A percentile compares a stretch with the other conserved stretches of the same genome.
These are phyloP conservation scores for Candida parachauliodes DNA, from an alignment of 805 yeast species.

Conservation along the genomic window DNA sequence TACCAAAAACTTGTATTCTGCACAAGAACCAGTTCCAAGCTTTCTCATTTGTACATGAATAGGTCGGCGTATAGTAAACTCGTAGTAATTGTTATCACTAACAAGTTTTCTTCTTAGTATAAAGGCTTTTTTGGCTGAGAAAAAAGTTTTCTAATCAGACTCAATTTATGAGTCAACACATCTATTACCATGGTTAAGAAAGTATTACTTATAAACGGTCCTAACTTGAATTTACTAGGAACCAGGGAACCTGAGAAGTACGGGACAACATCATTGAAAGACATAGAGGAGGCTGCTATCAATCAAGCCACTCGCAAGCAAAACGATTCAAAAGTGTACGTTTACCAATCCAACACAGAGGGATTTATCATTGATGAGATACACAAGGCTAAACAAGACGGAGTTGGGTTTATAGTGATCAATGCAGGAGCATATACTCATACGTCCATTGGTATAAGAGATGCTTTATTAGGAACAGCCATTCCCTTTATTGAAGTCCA, in stretches of 20 bases:
- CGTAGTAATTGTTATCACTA: too few species aligned
- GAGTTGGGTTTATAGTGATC: constrained; percentile 43
- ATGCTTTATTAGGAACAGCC: constrained; percentile 45
- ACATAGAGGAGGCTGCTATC: constrained; percentile 40
- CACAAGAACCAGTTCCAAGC: too few species aligned
- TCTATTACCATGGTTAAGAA: constrained; percentile 29
- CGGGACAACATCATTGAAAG: constrained; percentile 43
- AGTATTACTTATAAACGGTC: constrained; percentile 47
- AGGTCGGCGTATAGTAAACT: too few species aligned
- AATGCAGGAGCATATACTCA: constrained; percentile 55
- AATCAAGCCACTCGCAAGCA: constrained; percentile 26
- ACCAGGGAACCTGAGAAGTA: constrained; percentile 49
- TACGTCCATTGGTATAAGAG: constrained; percentile 48
- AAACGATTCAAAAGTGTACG: constrained; percentile 27
- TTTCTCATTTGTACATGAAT: too few species aligned
- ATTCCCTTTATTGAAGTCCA: constrained; percentile 50
- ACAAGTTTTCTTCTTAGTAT: too few species aligned
- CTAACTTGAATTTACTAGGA: constrained; percentile 48
- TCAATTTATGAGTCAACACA: background rate
- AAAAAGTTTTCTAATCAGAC: background rate
- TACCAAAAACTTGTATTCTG: too few species aligned
- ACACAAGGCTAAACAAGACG: constrained; percentile 43
- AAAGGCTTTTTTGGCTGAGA: background rate
- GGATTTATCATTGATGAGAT: constrained; percentile 46
- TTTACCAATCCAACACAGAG: constrained; percentile 44